Percentiles rank a stretch among this genome's conserved stretches.
phyloP scores from a whole-genome alignment of 2,329 filamentous ascomycete genomes.

The Fusarium phyllophilum region DNA sequence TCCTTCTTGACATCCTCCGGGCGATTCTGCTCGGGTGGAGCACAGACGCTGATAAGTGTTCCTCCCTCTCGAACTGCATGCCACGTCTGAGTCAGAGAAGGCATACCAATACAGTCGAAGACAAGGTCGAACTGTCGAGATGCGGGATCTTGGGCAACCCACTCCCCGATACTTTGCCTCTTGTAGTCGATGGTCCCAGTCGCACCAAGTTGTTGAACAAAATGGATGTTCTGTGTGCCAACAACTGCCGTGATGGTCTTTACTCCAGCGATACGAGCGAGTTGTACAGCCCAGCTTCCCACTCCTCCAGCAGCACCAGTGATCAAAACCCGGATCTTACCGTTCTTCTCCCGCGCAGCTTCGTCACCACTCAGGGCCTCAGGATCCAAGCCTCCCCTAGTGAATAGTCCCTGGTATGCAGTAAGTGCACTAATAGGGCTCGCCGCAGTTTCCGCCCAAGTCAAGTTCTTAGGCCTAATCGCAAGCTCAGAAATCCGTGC shows the following conservation, averaged over 20 bases:
- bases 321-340: constrained; percentile 6
- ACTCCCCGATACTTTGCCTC: constrained; percentile 13
- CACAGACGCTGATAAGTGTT: constrained; percentile 20
- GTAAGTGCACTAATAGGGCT: constrained; percentile 54
- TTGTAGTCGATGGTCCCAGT: constrained; percentile 30
- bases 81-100: constrained; percentile 18
- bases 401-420: constrained; percentile 51
- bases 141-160: constrained; percentile 3
- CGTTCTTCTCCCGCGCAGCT: neutral
- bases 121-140: constrained; percentile 23
- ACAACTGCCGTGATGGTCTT: neutral
- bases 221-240: constrained; percentile 7
- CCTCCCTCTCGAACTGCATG: constrained; percentile 24
- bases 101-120: constrained; percentile 28
- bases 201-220: constrained; percentile 10
- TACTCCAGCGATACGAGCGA: constrained; percentile 16
- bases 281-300: constrained; percentile 26
- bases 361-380: neutral
- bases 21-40: constrained; percentile 14
- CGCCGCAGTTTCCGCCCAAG: constrained; percentile 50
- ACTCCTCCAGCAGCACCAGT: constrained; percentile 23
- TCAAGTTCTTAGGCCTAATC: constrained; percentile 46
- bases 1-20: constrained; percentile 15
- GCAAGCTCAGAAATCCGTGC: constrained; percentile 47
- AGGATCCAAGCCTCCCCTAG: constrained; percentile 24